Conservation (phyloP, 1,139 yeast genomes). For the Geotrichum cucujoidarum region DNA sequence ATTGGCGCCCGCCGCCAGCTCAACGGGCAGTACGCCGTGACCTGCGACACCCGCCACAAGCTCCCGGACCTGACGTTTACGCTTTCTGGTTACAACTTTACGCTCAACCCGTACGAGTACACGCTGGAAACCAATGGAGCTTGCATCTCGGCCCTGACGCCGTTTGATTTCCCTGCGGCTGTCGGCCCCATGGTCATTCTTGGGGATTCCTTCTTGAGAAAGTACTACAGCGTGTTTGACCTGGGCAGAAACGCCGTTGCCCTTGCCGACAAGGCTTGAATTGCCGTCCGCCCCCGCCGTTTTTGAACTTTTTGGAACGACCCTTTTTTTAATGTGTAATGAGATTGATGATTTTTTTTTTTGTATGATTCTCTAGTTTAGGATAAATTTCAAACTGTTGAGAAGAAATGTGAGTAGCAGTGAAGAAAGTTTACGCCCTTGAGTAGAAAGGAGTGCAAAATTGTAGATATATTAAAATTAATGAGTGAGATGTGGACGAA, state of each 20-base stretch:
- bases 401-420: too few species aligned
- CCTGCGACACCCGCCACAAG: slow-evolving; percentile 73
- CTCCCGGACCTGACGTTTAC: slow-evolving; percentile 89
- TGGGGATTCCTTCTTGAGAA: slow-evolving; percentile 96
- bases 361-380: background rate
- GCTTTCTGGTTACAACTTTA: slow-evolving; percentile 85
- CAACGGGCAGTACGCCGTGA: slow-evolving; percentile 94
- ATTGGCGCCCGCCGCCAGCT: slow-evolving; percentile 96
- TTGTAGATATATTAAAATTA: background rate
- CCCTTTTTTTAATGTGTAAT: too few species aligned
- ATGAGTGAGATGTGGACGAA: too few species aligned
- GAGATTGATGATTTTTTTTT: too few species aligned
- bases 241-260: slow-evolving; percentile 88
- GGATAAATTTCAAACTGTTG: too few species aligned
- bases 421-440: too few species aligned
- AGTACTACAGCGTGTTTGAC: slow-evolving; percentile 89
- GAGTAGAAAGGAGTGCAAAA: background rate
- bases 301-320: too few species aligned
- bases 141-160: slow-evolving; percentile 92
- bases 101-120: slow-evolving; percentile 82
- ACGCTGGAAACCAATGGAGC: slow-evolving; percentile 89
- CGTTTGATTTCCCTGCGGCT: slow-evolving; percentile 96
- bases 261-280: slow-evolving; percentile 57
- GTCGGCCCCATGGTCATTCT: slow-evolving; percentile 93
- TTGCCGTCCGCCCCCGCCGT: too few species aligned